These are phyloP conservation scores for Kalmanozyma brasiliensis DNA, from an alignment of 1,284 basidiomycete species.

Conservation along the genomic window DNA sequence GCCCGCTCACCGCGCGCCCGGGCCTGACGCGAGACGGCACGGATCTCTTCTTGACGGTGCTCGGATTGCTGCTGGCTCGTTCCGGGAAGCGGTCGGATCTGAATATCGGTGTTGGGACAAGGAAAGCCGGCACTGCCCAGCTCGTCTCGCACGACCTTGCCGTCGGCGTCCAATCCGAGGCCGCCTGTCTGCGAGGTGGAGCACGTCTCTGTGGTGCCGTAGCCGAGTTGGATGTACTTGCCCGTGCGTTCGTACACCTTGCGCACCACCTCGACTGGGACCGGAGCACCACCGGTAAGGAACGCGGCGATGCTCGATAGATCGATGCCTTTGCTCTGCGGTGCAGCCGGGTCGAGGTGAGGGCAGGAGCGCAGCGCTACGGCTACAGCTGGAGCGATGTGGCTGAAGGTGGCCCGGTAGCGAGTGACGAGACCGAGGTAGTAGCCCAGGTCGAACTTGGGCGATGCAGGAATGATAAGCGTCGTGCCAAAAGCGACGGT, in stretches of 20 bases:
- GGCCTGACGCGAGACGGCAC: constrained; percentile 20
- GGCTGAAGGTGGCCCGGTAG: constrained; percentile 67
- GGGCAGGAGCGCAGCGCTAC: constrained; percentile 67
- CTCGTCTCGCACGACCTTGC: constrained; percentile 25
- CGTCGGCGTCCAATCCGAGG: constrained; percentile 30
- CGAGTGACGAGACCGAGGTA: constrained; percentile 66
- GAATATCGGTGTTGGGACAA: constrained; percentile 28
- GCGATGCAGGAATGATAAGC: constrained; percentile 58
- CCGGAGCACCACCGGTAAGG: constrained; percentile 68
- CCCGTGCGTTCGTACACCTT: constrained; percentile 67
- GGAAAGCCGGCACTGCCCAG: constrained; percentile 48
- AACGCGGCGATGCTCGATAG: constrained; percentile 66
- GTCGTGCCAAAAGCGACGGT: constrained; percentile 67
- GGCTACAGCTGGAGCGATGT: constrained; percentile 69
- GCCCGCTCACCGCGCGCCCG: constrained; percentile 36
- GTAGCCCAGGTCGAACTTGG: constrained; percentile 66
- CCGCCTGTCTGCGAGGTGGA: constrained; percentile 40
- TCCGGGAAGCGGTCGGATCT: constrained; percentile 37
- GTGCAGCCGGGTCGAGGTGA: constrained; percentile 42
- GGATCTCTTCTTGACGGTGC: constrained; percentile 34
- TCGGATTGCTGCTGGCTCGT: constrained; percentile 26
- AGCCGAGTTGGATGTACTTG: constrained; percentile 65
- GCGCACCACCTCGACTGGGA: constrained; percentile 65
- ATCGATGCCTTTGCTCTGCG: constrained; percentile 55
- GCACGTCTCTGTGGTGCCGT: constrained; percentile 54